Evolutionary conservation across 139 green algal species (phyloP).

Genomic region (Ettlia oleoabundans): DNA sequence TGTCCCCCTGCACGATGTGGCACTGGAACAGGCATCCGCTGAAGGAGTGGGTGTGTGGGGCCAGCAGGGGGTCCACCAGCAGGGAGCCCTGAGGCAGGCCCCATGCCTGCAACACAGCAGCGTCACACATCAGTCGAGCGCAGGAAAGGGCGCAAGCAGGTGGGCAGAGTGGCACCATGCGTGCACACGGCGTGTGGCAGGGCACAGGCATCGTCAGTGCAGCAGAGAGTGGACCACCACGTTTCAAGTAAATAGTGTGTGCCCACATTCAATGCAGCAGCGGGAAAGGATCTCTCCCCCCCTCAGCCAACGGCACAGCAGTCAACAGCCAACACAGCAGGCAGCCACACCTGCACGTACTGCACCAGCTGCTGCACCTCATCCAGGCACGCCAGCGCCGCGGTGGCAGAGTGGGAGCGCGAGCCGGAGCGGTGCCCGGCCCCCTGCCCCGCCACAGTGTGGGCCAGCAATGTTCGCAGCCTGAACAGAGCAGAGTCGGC

Average conservation of each 20-base stretch:
- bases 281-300: too few relatives aligned
- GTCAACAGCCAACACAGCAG: too few relatives aligned
- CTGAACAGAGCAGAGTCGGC: slow-evolving; percentile 41
- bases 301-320: too few relatives aligned
- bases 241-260: too few relatives aligned
- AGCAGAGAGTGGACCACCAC: too few relatives aligned
- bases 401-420: background rate
- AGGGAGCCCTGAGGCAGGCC: slow-evolving; percentile 54
- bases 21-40: slow-evolving; percentile 73
- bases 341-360: too few relatives aligned
- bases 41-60: slow-evolving; percentile 78
- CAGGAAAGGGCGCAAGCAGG: background rate
- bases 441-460: slow-evolving; percentile 13
- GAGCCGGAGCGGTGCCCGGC: background rate
- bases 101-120: slow-evolving; percentile 61
- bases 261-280: too few relatives aligned
- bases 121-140: too few relatives aligned
- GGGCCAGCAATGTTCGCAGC: slow-evolving; percentile 31
- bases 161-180: too few relatives aligned
- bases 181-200: too few relatives aligned
- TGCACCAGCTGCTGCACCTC: slow-evolving; percentile 21
- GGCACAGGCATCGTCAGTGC: too few relatives aligned
- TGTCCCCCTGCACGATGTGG: slow-evolving; percentile 42
- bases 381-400: slow-evolving; percentile 29
- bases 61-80: slow-evolving; percentile 80